phyloP scores from a whole-genome alignment of 2,329 filamentous ascomycete species.

The Colletotrichum aenigma region DNA sequence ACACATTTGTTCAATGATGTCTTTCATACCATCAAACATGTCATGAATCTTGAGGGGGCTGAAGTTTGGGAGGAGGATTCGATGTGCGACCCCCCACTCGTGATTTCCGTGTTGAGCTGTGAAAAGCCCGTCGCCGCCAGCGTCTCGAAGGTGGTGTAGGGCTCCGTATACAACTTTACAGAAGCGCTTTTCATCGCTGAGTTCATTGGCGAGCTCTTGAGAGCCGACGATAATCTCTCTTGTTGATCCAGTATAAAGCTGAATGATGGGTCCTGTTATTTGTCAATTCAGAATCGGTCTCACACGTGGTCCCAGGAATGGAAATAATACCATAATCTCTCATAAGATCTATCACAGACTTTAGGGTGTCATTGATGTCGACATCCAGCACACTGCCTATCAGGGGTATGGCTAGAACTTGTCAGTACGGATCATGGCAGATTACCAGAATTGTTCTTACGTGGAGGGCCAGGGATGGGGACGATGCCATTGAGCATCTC shows the following conservation, averaged over 20 bases:
- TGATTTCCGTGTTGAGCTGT: constrained; percentile 37
- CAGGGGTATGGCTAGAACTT: neutral
- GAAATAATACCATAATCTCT: neutral
- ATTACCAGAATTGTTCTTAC: neutral
- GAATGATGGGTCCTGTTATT: neutral
- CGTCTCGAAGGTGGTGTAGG: neutral
- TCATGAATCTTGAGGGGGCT: constrained; percentile 68
- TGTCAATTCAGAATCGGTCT: neutral
- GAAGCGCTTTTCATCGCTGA: neutral
- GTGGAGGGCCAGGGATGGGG: neutral
- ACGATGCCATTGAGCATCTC: neutral
- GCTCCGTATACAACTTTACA: neutral
- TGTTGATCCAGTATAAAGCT: neutral
- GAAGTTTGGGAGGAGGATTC: constrained; percentile 70
- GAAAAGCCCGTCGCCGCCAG: constrained; percentile 63
- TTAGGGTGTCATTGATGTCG: neutral
- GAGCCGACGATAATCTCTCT: neutral
- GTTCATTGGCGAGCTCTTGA: neutral
- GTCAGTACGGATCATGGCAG: neutral
- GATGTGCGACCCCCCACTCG: constrained; percentile 70
- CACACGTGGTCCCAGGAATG: neutral
- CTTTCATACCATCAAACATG: constrained; percentile 75
- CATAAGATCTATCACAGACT: neutral
- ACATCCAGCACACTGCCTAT: neutral
- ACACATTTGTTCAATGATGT: constrained; percentile 68